A percentile compares a stretch with the other conserved stretches of the same genome.
Conservation (phyloP, 208 protist genomes). For the Leptomonas pyrrhocoris region DNA sequence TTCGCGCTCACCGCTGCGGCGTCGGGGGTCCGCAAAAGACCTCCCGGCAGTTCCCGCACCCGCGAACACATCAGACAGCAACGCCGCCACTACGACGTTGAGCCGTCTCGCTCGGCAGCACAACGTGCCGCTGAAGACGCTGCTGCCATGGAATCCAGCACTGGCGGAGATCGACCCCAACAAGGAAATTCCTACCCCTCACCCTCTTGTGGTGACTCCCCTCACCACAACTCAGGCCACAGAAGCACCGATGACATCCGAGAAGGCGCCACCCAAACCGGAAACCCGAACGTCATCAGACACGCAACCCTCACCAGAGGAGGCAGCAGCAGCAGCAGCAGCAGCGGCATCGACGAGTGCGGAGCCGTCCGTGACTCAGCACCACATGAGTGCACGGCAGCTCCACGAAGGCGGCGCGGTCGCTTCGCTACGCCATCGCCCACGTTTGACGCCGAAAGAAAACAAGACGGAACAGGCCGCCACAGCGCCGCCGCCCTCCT, state of each 20-base stretch:
- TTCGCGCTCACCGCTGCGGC: not conserved
- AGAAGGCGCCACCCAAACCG: not conserved
- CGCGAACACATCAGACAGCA: constrained; percentile 5
- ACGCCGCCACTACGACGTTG: constrained; percentile 18
- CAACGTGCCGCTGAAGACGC: constrained; percentile 27
- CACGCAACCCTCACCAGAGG: not conserved
- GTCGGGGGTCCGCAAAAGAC: not conserved
- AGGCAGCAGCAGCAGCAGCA: not conserved
- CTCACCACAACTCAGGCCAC: not conserved
- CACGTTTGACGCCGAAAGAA: constrained; percentile 15
- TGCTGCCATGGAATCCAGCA: constrained; percentile 44
- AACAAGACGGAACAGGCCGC: not conserved
- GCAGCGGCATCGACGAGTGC: not conserved
- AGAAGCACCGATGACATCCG: not conserved
- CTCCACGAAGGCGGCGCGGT: constrained; percentile 8
- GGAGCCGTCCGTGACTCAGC: not conserved
- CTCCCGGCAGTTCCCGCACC: not conserved
- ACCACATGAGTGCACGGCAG: constrained; percentile 9
- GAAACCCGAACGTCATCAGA: not conserved
- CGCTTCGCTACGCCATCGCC: constrained; percentile 6
- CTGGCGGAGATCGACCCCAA: constrained; percentile 33
- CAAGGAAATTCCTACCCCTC: constrained; percentile 26
- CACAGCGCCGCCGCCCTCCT: not conserved
- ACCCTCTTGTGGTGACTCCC: constrained; percentile 7
- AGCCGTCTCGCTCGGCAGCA: constrained; percentile 42